Evolutionary conservation across 2,329 filamentous ascomycete species (phyloP).

Genomic region (Madurella mycetomatis): DNA sequence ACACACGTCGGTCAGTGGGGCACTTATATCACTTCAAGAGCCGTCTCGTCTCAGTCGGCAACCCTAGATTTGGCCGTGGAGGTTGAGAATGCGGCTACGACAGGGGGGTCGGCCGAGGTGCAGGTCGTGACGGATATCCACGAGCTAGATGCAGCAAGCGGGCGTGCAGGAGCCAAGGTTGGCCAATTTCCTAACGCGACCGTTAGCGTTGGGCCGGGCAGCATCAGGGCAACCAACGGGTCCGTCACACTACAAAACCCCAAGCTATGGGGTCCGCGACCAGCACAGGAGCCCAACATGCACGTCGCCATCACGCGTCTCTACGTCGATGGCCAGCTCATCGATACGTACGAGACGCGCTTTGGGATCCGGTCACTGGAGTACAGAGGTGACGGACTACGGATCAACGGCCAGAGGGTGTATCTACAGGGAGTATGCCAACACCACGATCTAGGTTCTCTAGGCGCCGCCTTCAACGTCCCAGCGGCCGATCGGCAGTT

Average conservation of each 20-base stretch:
- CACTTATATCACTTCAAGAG: constrained; percentile 43
- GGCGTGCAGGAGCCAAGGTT: constrained; percentile 26
- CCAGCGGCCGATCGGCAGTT: constrained; percentile 47
- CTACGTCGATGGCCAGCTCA: constrained; percentile 21
- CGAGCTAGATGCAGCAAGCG: constrained; percentile 33
- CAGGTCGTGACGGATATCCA: constrained; percentile 40
- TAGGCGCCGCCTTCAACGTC: constrained; percentile 48
- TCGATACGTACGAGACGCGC: constrained; percentile 41
- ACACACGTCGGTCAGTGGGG: constrained; percentile 48
- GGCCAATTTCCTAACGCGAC: constrained; percentile 33
- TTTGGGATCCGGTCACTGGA: constrained; percentile 46
- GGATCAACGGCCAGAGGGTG: constrained; percentile 43
- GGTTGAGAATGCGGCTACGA: constrained; percentile 39
- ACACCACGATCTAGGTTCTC: constrained; percentile 48
- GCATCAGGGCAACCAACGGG: constrained; percentile 32
- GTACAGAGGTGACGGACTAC: constrained; percentile 40
- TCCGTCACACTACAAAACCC: constrained; percentile 37
- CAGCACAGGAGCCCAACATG: constrained; percentile 42
- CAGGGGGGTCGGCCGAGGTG: constrained; percentile 30
- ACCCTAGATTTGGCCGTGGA: constrained; percentile 41
- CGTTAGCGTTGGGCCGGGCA: constrained; percentile 30
- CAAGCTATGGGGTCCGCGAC: constrained; percentile 45
- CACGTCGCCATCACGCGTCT: constrained; percentile 45
- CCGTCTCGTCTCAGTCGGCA: constrained; percentile 42
- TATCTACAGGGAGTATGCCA: constrained; percentile 45